These are phyloP conservation scores for Aspergillus cristatus DNA, from an alignment of 495 filamentous ascomycete species.

Conservation along the genomic window DNA sequence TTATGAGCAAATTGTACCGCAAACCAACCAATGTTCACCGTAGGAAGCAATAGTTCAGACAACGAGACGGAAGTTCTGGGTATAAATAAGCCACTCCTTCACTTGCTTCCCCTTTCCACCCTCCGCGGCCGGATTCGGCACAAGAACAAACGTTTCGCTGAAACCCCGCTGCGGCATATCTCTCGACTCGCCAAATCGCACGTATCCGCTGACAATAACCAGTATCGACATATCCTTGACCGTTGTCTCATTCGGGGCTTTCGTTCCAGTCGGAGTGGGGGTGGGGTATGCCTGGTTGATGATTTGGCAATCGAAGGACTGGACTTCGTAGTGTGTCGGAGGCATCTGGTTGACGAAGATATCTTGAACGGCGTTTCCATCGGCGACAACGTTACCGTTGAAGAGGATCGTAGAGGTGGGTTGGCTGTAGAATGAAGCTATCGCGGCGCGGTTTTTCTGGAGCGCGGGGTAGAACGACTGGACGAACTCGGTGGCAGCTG, in stretches of 20 bases:
- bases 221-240: constrained; percentile 59
- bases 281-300: constrained; percentile 56
- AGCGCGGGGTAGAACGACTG: constrained; percentile 47
- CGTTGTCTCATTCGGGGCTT: constrained; percentile 23
- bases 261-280: constrained; percentile 25
- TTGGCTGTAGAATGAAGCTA: constrained; percentile 50
- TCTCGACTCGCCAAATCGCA: constrained; percentile 49
- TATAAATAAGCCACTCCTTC: constrained; percentile 58
- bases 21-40: neutral
- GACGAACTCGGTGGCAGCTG: constrained; percentile 44
- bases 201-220: constrained; percentile 56
- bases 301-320: constrained; percentile 62
- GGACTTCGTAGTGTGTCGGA: constrained; percentile 50
- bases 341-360: constrained; percentile 57
- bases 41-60: constrained; percentile 30
- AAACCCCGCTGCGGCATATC: constrained; percentile 54
- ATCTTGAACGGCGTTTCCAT: constrained; percentile 47
- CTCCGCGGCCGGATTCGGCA: constrained; percentile 59
- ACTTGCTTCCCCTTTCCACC: constrained; percentile 33
- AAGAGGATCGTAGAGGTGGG: constrained; percentile 48
- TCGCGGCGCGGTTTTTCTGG: constrained; percentile 38
- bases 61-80: constrained; percentile 62
- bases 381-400: constrained; percentile 53
- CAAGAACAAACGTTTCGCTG: constrained; percentile 65
- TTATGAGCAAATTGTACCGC: no score